Conservation (phyloP, 805 yeast genomes). For the Candida ponderosae region DNA sequence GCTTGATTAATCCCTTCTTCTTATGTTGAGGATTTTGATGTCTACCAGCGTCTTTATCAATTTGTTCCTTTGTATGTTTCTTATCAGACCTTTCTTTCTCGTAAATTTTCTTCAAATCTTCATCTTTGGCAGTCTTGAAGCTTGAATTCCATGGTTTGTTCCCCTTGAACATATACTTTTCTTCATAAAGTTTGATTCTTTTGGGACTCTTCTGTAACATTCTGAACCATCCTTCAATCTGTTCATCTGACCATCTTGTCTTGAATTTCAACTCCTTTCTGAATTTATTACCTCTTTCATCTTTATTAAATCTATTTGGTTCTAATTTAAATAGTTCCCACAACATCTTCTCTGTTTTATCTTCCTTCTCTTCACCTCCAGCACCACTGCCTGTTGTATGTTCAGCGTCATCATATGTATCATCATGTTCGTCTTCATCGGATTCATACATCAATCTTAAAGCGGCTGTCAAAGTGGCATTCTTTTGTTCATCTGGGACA, state of each 20-base stretch:
- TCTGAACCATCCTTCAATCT: slow-evolving; percentile 88
- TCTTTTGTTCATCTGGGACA: slow-evolving; percentile 42
- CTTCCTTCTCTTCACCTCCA: slow-evolving; percentile 17
- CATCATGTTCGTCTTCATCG: slow-evolving; percentile 85
- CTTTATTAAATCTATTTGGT: slow-evolving; percentile 38
- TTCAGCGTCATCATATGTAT: slow-evolving; percentile 54
- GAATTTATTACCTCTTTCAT: slow-evolving; percentile 39
- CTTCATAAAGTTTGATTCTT: slow-evolving; percentile 55
- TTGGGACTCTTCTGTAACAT: slow-evolving; percentile 62
- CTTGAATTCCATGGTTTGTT: slow-evolving; percentile 21
- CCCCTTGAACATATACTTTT: slow-evolving; percentile 45
- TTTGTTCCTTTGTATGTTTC: neutral
- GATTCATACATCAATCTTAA: slow-evolving; percentile 56
- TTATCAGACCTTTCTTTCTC: neutral
- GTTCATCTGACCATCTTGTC: slow-evolving; percentile 79
- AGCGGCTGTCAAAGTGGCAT: slow-evolving; percentile 53
- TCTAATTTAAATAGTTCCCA: slow-evolving; percentile 50
- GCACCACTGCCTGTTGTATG: slow-evolving; percentile 15
- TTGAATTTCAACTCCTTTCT: slow-evolving; percentile 44
- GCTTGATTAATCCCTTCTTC: neutral
- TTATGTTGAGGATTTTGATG: neutral
- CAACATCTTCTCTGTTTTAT: slow-evolving; percentile 43
- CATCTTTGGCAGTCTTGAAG: slow-evolving; percentile 7
- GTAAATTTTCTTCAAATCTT: neutral
- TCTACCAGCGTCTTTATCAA: neutral